Evolutionary conservation across 2,329 filamentous ascomycete genomes (phyloP), one percentile per base, ranked within the genome.

Genomic region (Alternaria arborescens): DNA sequence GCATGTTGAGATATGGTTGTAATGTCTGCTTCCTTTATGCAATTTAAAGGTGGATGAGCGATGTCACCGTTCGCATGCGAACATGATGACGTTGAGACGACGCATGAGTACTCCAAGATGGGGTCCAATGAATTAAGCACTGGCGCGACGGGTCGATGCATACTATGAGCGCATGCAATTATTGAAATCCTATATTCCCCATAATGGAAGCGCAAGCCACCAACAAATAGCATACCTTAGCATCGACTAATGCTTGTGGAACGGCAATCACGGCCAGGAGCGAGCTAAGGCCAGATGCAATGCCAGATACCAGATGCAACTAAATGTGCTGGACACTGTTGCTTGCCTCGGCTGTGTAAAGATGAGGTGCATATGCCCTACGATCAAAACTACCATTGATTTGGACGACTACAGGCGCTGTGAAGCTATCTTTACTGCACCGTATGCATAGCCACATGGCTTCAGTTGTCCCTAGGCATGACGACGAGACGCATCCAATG

Each of bases 81-180:
- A 72, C 61, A 69, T 74, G 60, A 75, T 75, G 71, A 74, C 71
- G 70, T 75, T 69, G 55, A 57, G 60, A 67, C 62, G 65, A 68
- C 64, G 67, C 65, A 67, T 57, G 30, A 34, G 42, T n/a, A n/a
- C 38, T 43, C 41, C 41, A 38, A 46, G 38, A 50, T 32, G 46
- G 46, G 52, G 52, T 58, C 61, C n/a, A 61, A 54, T 43, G 51
- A 42, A 36, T 54, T 54, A 48, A 30, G 51, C 51, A 46, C 20
- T 47, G 43, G 42, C 28, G 43, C 34, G 22, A 48, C 43, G 32
- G 40, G 5, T 36, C 30, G 32, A 58, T 50, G 47, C 38, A 48
- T 59, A 30, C 30, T 30, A 58, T 58, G 34, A 46, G 52, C 41
- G 42, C 46, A 40, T 52, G 0, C 4, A 30, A 16, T 24, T 22